Conservation (phyloP, 1,284 basidiomycete genomes). For the Agaricales sp. region DNA sequence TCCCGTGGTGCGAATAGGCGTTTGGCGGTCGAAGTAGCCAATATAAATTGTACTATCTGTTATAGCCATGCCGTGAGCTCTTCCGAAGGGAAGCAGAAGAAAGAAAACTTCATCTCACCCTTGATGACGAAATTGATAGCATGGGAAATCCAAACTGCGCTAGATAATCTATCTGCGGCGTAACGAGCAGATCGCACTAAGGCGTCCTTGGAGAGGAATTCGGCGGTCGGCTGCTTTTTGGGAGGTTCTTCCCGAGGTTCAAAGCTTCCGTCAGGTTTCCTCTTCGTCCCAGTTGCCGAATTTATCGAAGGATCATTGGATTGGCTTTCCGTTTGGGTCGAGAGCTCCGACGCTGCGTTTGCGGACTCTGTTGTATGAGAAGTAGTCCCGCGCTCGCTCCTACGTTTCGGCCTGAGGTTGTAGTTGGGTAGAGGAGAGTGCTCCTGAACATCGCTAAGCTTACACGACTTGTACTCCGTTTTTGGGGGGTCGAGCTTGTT, state of each 20-base stretch:
- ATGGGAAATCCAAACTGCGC: constrained; percentile 9
- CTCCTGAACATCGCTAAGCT: not conserved
- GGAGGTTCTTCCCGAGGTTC: not conserved
- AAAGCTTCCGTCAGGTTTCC: not conserved
- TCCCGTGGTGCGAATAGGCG: constrained; percentile 16
- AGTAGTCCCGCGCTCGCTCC: not conserved
- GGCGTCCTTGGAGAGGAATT: not conserved
- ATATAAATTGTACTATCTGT: constrained; percentile 14
- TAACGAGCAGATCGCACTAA: not conserved
- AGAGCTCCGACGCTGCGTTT: not conserved
- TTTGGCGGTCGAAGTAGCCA: constrained; percentile 19
- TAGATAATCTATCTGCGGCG: not conserved
- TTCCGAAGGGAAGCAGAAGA: constrained; percentile 1
- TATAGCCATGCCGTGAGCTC: not conserved
- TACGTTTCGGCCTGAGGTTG: not conserved
- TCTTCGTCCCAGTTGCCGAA: not conserved
- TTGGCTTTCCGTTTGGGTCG: not conserved
- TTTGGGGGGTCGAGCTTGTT: not conserved
- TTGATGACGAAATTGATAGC: constrained; percentile 14
- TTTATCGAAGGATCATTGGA: too few species aligned
- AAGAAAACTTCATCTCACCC: constrained; percentile 13
- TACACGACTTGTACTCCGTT: not conserved
- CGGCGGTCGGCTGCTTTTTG: not conserved
- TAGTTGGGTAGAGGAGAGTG: not conserved
- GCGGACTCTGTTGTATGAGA: not conserved